phyloP scores from a whole-genome alignment of 1,139 yeast species.

The Arxiozyma bovina region DNA sequence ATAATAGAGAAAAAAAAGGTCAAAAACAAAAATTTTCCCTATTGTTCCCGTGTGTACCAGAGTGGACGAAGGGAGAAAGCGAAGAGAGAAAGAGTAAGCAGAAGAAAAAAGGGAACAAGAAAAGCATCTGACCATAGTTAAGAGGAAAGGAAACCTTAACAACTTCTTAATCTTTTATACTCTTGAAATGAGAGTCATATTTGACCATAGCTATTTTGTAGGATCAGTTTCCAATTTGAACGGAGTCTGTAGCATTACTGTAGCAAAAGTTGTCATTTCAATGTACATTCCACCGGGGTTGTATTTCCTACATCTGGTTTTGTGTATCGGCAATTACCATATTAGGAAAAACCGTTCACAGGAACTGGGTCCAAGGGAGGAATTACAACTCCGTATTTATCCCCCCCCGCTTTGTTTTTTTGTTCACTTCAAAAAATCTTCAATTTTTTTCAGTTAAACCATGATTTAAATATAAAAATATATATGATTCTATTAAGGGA shows the following conservation, averaged over 20 bases:
- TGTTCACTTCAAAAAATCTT: neutral
- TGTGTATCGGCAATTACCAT: neutral
- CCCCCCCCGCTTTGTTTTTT: too few species aligned
- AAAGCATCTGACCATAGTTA: neutral
- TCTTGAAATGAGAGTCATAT: neutral
- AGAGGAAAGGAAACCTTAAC: neutral
- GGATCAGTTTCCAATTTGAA: slow-evolving; percentile 1
- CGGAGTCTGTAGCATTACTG: neutral
- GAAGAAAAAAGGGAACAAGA: neutral
- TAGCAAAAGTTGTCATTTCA: neutral
- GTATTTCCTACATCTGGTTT: neutral
- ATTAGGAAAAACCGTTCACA: neutral
- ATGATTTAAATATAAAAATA: too few species aligned
- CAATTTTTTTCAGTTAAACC: too few species aligned
- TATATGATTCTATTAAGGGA: too few species aligned
- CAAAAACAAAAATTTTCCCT: neutral
- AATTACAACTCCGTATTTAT: neutral
- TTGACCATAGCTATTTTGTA: neutral
- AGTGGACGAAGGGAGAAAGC: neutral
- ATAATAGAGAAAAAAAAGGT: neutral
- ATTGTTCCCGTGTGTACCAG: neutral
- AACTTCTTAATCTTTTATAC: neutral
- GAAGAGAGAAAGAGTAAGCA: neutral
- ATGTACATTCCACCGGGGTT: neutral
- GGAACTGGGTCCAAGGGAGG: neutral